Percentiles rank a stretch among this genome's conserved stretches.
Evolutionary conservation across 192 early-diverging fungal species (phyloP).

Genomic region (Gamsiella multidivaricata): DNA sequence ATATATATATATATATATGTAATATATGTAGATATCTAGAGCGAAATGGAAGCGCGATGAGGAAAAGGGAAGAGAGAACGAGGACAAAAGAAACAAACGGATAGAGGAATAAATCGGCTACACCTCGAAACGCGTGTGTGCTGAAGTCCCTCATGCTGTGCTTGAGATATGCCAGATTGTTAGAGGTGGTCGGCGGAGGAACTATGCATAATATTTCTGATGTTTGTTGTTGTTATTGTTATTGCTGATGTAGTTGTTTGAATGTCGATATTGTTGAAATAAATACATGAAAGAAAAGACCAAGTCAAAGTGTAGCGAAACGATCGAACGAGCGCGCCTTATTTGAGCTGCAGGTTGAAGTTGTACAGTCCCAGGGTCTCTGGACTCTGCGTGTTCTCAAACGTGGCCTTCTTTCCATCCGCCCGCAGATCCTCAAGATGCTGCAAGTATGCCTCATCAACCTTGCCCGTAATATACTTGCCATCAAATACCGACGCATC

Average conservation of each 20-base stretch:
- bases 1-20: slow-evolving; percentile 4
- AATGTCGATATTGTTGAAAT: no score
- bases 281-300: no score
- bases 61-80: background rate
- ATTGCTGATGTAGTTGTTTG: no score
- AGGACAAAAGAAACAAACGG: background rate
- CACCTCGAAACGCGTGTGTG: no score
- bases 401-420: slow-evolving; percentile 56
- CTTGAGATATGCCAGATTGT: no score
- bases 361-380: slow-evolving; percentile 48
- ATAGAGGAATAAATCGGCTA: no score
- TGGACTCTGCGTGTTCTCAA: slow-evolving; percentile 45
- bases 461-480: slow-evolving; percentile 87
- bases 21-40: no score
- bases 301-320: background rate
- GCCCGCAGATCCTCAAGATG: slow-evolving; percentile 63
- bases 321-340: background rate
- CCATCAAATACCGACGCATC: slow-evolving; percentile 99
- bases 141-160: no score
- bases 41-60: background rate
- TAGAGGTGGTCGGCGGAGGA: no score
- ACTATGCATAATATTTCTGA: no score
- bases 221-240: no score
- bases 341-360: slow-evolving; percentile 47
- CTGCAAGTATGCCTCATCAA: slow-evolving; percentile 74